Conservation (phyloP, 2,329 filamentous ascomycete species). For the Neonectria neomacrospora region DNA sequence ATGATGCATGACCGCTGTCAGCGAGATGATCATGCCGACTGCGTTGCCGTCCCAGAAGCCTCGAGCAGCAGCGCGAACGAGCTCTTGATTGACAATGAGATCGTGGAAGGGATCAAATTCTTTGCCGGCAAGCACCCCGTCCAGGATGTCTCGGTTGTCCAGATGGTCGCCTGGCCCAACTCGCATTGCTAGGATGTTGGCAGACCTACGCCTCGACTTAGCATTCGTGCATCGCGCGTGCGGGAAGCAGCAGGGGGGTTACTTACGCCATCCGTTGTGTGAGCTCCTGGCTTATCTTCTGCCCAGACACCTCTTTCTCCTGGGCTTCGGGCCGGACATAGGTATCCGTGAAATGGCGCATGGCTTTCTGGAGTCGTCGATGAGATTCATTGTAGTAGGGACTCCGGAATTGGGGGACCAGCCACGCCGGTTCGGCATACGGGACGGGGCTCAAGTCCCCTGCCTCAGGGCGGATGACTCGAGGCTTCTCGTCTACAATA, state of each 20-base stretch:
- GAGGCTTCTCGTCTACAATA: constrained; percentile 77
- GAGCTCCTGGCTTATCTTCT: constrained; percentile 75
- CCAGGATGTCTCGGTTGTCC: constrained; percentile 75
- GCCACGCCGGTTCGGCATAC: constrained; percentile 87
- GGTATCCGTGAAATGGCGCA: constrained; percentile 77
- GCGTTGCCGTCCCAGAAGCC: constrained; percentile 90
- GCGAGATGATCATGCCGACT: constrained; percentile 84
- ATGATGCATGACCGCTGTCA: constrained; percentile 84
- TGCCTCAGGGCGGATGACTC: constrained; percentile 74
- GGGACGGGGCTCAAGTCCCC: constrained; percentile 82
- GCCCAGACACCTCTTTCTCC: constrained; percentile 78
- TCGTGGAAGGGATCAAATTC: constrained; percentile 92
- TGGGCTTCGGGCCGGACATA: constrained; percentile 81
- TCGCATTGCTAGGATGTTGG: constrained; percentile 80
- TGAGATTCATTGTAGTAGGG: constrained; percentile 86
- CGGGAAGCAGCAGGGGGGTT: neutral
- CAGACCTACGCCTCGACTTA: neutral
- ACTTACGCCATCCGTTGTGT: constrained; percentile 80
- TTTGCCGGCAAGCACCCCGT: constrained; percentile 77
- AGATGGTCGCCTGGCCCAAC: constrained; percentile 85
- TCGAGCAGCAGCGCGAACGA: constrained; percentile 74
- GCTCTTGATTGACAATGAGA: constrained; percentile 78
- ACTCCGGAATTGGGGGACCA: constrained; percentile 78
- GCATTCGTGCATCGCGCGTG: neutral
- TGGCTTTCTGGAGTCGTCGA: constrained; percentile 71